Evolutionary conservation across 257 asterid genomes (phyloP), one percentile per base, ranked within the genome.

Genomic region (Petunia secreta): DNA sequence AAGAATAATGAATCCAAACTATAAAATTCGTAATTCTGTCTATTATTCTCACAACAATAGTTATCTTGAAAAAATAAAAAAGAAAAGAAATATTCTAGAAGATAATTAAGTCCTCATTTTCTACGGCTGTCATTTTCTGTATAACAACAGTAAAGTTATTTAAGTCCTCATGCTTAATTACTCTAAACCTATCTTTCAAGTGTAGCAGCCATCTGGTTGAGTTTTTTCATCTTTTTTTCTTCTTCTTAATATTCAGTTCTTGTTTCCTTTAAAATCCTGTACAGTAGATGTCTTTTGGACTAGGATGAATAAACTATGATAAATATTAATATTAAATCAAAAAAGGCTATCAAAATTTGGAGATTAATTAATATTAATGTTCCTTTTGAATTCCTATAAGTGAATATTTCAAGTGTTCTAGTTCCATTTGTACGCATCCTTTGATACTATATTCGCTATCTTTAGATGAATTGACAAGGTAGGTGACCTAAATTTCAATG

Each of bases 401-500:
- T 52, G 15, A 14, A 8, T 52, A 9, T 4, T 52, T 50, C 14
- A 50, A 7, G 9, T 50, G 6, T 3, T 7, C 8, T 3, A 1
- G 11, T 48, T 10, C 8, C 11, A 1, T 48, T 48, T 48, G 14
- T 8, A 9, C 55, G 55, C 10, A 50, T 2, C 14, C 10, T 50
- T 50, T 50, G 55, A 10, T 52, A 9, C 8, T 52, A 52, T 8
- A 52, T 68, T 68, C 57, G 10, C 58, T 16, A 44, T 67, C n/a
- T 25, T 3, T 66, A 2, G 10, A 14, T 2, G 50, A 25, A 48
- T 48, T 48, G 77, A 71, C 62, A 50, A 48, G 62, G 77, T 71
- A 48, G 77, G 62, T 34, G 77, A 71, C 77, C 77, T 71, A 71
- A 71, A 48, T 71, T 71, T 71, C 34, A 34, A 48, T 34, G 62